These are phyloP conservation scores for Cyberlindnera xylosilytica DNA, from an alignment of 805 yeast genomes.

Conservation along the genomic window DNA sequence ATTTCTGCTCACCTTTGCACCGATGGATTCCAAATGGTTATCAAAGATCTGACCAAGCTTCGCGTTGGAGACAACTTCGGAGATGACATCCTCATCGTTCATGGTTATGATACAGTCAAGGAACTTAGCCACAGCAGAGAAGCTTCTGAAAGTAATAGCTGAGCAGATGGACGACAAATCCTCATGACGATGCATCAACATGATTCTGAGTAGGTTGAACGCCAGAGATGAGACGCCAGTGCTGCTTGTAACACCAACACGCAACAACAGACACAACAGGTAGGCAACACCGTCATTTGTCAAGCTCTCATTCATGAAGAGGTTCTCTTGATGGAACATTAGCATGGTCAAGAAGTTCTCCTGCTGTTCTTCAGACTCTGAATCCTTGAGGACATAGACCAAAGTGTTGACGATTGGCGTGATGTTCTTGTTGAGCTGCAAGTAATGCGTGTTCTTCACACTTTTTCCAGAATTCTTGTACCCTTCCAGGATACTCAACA, in stretches of 20 bases:
- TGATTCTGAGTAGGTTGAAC: slow-evolving; percentile 31
- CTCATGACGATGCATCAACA: slow-evolving; percentile 31
- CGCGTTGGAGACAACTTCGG: slow-evolving; percentile 14
- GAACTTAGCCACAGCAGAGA: slow-evolving; percentile 20
- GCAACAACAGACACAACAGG: slow-evolving; percentile 29
- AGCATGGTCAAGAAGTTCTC: slow-evolving; percentile 29
- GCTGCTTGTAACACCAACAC: slow-evolving; percentile 16
- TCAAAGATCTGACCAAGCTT: slow-evolving; percentile 18
- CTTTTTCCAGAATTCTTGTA: slow-evolving; percentile 20
- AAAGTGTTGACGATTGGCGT: slow-evolving; percentile 19
- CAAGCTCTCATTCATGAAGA: slow-evolving; percentile 30
- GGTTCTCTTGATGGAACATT: slow-evolving; percentile 31
- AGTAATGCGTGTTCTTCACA: slow-evolving; percentile 14
- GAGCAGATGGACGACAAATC: slow-evolving; percentile 28
- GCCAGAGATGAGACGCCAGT: slow-evolving; percentile 18
- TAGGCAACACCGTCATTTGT: slow-evolving; percentile 33
- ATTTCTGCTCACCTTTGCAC: slow-evolving; percentile 23
- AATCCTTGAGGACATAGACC: slow-evolving; percentile 19
- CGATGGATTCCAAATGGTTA: slow-evolving; percentile 23
- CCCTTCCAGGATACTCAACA: slow-evolving; percentile 21
- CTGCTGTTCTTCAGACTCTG: slow-evolving; percentile 22
- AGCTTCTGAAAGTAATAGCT: slow-evolving; percentile 26
- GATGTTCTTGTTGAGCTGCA: slow-evolving; percentile 17
- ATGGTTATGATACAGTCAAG: slow-evolving; percentile 24
- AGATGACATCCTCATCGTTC: slow-evolving; percentile 29